Percentiles rank a stretch among this genome's conserved stretches.
Conservation (phyloP, 495 filamentous ascomycete species). For the Cercophora samala region DNA sequence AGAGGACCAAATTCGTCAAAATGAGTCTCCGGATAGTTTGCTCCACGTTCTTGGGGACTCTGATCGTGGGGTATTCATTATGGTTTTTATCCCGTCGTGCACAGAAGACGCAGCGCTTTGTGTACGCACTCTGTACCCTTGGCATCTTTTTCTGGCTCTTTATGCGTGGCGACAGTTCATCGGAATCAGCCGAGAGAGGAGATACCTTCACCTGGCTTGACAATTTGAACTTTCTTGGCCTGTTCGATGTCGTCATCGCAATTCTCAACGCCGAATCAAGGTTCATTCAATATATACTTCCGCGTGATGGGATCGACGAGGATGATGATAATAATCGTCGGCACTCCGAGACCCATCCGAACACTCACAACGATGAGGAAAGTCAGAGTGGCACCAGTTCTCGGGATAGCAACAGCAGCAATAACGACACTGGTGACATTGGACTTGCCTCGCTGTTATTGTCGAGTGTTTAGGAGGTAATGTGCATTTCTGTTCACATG, state of each 20-base stretch:
- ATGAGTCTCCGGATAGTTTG: background rate
- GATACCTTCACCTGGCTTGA: background rate
- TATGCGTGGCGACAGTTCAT: background rate
- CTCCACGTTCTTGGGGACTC: background rate
- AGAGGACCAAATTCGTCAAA: background rate
- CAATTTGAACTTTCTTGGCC: background rate
- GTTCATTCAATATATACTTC: background rate
- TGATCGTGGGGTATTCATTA: background rate
- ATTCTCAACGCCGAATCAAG: background rate
- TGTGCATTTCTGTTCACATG: too few relatives aligned
- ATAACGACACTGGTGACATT: too few relatives aligned
- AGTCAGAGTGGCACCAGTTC: too few relatives aligned
- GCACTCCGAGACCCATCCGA: too few relatives aligned
- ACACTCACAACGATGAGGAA: too few relatives aligned
- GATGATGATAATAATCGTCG: too few relatives aligned
- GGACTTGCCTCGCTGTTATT: too few relatives aligned
- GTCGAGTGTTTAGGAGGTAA: too few relatives aligned
- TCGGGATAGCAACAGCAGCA: too few relatives aligned
- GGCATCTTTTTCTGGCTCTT: background rate
- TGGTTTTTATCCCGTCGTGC: background rate
- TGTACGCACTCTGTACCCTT: background rate
- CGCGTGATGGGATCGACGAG: too few relatives aligned
- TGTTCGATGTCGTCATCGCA: background rate
- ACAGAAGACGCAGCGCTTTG: background rate
- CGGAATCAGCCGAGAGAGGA: background rate